Percentiles rank a stretch among this genome's conserved stretches.
These are phyloP conservation scores for Davidsoniella neocaledoniae DNA, from an alignment of 2,329 filamentous ascomycete species.

Conservation along the genomic window DNA sequence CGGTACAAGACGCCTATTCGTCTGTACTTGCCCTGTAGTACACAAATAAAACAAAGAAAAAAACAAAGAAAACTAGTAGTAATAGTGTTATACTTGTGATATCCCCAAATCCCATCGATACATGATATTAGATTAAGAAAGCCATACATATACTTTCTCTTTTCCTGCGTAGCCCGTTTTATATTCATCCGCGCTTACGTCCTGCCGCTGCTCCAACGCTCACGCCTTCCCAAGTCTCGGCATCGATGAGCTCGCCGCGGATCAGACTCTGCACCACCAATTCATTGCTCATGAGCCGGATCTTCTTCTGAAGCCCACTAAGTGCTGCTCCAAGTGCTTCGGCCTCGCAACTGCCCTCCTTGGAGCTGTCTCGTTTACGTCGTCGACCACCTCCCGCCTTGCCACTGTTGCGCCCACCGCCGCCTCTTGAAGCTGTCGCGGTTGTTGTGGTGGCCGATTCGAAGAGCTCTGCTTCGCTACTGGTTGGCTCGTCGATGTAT, in stretches of 20 bases:
- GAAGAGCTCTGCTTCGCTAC: slow-evolving; percentile 35
- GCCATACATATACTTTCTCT: neutral
- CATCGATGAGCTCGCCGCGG: slow-evolving; percentile 58
- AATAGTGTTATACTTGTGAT: no score
- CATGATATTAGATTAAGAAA: no score
- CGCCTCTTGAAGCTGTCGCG: slow-evolving; percentile 10
- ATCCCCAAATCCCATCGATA: no score
- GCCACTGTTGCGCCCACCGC: slow-evolving; percentile 11
- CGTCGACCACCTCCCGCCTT: slow-evolving; percentile 15
- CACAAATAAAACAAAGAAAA: neutral
- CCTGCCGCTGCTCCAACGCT: neutral
- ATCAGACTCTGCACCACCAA: slow-evolving; percentile 88
- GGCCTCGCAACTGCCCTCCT: neutral
- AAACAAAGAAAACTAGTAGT: no score
- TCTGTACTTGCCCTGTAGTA: neutral
- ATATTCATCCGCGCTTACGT: neutral
- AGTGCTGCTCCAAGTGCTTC: neutral
- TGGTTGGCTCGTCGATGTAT: slow-evolving; percentile 53
- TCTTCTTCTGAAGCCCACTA: slow-evolving; percentile 25
- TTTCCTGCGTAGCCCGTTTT: no score
- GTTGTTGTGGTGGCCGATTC: slow-evolving; percentile 14
- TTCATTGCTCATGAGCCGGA: slow-evolving; percentile 65
- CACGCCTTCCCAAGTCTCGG: slow-evolving; percentile 24
- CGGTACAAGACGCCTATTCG: neutral
- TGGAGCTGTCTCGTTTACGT: no score